phyloP scores from a whole-genome alignment of 345 rosid genomes.

The Eucalyptus grandis region DNA sequence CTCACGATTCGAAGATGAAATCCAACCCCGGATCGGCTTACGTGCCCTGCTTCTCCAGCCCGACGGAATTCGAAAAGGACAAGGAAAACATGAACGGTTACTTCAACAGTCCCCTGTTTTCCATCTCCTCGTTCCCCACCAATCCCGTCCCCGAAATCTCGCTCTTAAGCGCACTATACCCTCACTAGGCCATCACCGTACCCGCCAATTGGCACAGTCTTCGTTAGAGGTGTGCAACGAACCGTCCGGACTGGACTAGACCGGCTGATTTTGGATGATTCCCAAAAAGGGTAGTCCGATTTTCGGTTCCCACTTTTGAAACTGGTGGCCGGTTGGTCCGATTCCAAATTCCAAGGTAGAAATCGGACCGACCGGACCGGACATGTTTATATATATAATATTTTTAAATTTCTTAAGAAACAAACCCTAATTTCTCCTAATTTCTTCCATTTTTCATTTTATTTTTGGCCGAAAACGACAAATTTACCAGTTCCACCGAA shows the following conservation, averaged over 20 bases:
- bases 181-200: slow-evolving; percentile 7
- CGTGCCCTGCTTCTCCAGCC: slow-evolving; percentile 80
- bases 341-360: accelerated
- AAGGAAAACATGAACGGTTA: slow-evolving; percentile 1
- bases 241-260: no score
- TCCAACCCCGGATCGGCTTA: slow-evolving; percentile 13
- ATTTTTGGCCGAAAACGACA: accelerated
- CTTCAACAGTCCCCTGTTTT: slow-evolving; percentile 16
- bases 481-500: accelerated
- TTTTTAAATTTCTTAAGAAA: no score
- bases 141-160: slow-evolving; percentile 13
- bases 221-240: no score
- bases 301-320: accelerated
- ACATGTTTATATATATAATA: no score
- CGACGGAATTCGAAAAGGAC: slow-evolving; percentile 15
- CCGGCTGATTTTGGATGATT: accelerated
- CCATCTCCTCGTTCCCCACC: neutral
- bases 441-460: no score
- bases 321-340: accelerated
- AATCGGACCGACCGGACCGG: accelerated
- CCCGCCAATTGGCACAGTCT: neutral
- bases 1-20: slow-evolving; percentile 8
- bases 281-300: accelerated
- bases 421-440: accelerated
- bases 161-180: slow-evolving; percentile 9